Evolutionary conservation across 352 stramenopile species (phyloP).

Genomic region (Phytophthora crassamura): DNA sequence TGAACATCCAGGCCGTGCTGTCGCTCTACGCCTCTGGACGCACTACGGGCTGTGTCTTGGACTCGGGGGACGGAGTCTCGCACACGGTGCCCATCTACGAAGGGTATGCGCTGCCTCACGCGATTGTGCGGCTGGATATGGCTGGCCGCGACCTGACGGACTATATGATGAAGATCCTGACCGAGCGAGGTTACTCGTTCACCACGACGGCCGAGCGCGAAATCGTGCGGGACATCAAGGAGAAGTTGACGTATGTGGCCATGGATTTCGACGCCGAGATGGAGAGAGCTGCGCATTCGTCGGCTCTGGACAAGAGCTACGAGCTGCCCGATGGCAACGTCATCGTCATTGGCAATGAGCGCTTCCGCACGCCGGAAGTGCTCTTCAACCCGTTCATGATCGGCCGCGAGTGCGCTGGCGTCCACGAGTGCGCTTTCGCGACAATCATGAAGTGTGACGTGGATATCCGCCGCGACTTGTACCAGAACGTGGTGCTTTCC

Average conservation of each 20-base stretch:
- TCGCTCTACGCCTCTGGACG: constrained; percentile 95
- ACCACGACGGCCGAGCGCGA: constrained; percentile 95
- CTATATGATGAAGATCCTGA: constrained; percentile 98
- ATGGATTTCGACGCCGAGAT: constrained; percentile 96
- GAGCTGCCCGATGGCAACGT: constrained; percentile 97
- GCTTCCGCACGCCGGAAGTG: constrained; percentile 95
- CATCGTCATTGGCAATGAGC: constrained; percentile 97
- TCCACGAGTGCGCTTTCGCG: constrained; percentile 82
- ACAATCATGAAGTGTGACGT: constrained; percentile 93
- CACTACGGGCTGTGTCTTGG: constrained; percentile 96
- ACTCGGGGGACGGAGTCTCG: constrained; percentile 94
- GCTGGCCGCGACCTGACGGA: constrained; percentile 95
- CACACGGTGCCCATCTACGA: constrained; percentile 97
- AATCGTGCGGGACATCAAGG: constrained; percentile 98
- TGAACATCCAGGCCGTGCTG: constrained; percentile 95
- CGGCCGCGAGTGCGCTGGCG: constrained; percentile 82
- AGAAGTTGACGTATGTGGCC: constrained; percentile 96
- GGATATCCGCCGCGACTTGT: constrained; percentile 94
- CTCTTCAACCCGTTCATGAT: constrained; percentile 96
- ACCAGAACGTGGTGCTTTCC: constrained; percentile 97
- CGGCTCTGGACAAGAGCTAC: constrained; percentile 94
- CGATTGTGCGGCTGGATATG: constrained; percentile 95
- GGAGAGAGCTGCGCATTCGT: constrained; percentile 85
- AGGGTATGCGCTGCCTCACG: constrained; percentile 95
- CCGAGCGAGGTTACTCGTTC: constrained; percentile 95